A percentile compares a stretch with the other conserved stretches of the same genome.
phyloP scores from a whole-genome alignment of 805 yeast genomes.

The Phaffomyces antillensis region DNA sequence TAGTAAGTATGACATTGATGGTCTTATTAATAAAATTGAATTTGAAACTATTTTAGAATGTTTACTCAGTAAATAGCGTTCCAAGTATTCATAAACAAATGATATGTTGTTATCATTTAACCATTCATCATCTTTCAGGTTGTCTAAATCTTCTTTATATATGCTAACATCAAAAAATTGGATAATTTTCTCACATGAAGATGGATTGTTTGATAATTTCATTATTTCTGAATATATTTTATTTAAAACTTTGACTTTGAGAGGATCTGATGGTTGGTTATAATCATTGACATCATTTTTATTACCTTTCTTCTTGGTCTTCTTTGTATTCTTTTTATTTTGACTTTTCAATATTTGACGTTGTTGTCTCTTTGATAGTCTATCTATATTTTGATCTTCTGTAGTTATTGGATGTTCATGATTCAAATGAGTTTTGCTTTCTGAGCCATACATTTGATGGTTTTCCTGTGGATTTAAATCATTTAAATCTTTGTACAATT shows the following conservation, averaged over 20 bases:
- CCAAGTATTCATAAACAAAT: slow-evolving; percentile 53
- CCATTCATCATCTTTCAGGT: slow-evolving; percentile 63
- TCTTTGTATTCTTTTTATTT: slow-evolving; percentile 1
- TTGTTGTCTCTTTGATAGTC: slow-evolving; percentile 3
- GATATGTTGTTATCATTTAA: slow-evolving; percentile 63
- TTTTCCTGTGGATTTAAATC: slow-evolving; percentile 4
- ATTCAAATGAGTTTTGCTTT: slow-evolving; percentile 10
- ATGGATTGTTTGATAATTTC: slow-evolving; percentile 9
- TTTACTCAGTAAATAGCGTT: slow-evolving; percentile 25
- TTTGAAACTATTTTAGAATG: slow-evolving; percentile 20
- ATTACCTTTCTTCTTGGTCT: slow-evolving; percentile 6
- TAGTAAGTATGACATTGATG: slow-evolving; percentile 58
- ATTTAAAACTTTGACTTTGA: slow-evolving; percentile 12
- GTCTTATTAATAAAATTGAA: slow-evolving; percentile 40
- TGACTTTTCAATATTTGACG: not conserved
- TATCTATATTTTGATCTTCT: not conserved
- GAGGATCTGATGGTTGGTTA: slow-evolving; percentile 14
- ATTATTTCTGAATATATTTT: slow-evolving; percentile 12
- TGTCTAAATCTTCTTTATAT: slow-evolving; percentile 50
- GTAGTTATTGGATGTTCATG: not conserved
- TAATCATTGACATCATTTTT: slow-evolving; percentile 5
- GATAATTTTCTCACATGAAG: slow-evolving; percentile 24
- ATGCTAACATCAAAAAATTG: slow-evolving; percentile 53
- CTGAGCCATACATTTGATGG: slow-evolving; percentile 5
- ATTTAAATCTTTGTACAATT: too few relatives aligned